Evolutionary conservation across 2,329 filamentous ascomycete species (phyloP).

Genomic region (Dactylellina drechsleri): DNA sequence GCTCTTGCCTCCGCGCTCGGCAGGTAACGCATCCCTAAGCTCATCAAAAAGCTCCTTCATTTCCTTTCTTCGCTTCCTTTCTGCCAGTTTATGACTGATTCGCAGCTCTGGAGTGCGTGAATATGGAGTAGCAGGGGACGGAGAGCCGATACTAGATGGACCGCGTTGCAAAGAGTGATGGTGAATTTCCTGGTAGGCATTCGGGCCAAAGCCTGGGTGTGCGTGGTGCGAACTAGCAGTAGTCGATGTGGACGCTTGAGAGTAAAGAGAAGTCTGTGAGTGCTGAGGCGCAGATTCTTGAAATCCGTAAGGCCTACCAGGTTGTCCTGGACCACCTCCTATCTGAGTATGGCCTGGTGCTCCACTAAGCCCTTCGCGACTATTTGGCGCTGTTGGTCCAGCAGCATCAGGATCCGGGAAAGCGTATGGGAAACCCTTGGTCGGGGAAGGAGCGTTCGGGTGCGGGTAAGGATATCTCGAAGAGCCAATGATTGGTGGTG

Average conservation of each 20-base stretch:
- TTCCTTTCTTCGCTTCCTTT: slow-evolving; percentile 83
- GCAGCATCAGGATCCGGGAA: slow-evolving; percentile 59
- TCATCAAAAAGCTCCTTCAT: slow-evolving; percentile 91
- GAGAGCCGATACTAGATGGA: slow-evolving; percentile 50
- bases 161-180: slow-evolving; percentile 57
- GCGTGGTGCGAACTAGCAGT: slow-evolving; percentile 50
- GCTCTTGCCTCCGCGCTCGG: slow-evolving; percentile 82
- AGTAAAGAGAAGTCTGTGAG: slow-evolving; percentile 55
- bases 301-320: slow-evolving; percentile 48
- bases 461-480: slow-evolving; percentile 58
- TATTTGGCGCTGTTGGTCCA: slow-evolving; percentile 55
- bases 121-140: slow-evolving; percentile 68
- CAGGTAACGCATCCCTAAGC: slow-evolving; percentile 79
- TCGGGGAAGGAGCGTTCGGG: slow-evolving; percentile 59
- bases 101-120: slow-evolving; percentile 83
- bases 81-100: slow-evolving; percentile 84
- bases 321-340: slow-evolving; percentile 25
- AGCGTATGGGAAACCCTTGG: slow-evolving; percentile 59
- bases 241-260: slow-evolving; percentile 48
- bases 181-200: slow-evolving; percentile 55
- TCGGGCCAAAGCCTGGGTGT: slow-evolving; percentile 27
- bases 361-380: slow-evolving; percentile 45
- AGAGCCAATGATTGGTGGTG: slow-evolving; percentile 58
- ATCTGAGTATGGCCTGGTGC: slow-evolving; percentile 18
- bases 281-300: slow-evolving; percentile 50